Conservation (phyloP, 169 alveolate genomes). For the Cryptosporidium canis region DNA sequence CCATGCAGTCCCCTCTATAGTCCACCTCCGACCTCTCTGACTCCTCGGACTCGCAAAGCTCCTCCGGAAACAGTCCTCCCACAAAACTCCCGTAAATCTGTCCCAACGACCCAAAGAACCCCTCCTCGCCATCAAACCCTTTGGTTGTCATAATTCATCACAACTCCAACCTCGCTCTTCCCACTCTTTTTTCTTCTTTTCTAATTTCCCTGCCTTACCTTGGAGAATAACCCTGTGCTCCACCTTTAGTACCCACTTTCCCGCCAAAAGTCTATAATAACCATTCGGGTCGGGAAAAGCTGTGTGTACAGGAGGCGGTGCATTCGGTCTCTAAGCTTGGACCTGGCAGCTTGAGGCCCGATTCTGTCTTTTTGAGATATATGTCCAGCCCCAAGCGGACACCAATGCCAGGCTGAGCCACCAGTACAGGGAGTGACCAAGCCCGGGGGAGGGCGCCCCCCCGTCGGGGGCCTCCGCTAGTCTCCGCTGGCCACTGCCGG, state of each 20-base stretch:
- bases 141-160: conserved; percentile 9
- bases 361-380: neutral
- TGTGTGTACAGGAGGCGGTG: neutral
- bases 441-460: neutral
- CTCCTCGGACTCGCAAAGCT: neutral
- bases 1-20: too few species aligned
- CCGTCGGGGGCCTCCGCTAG: neutral
- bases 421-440: neutral
- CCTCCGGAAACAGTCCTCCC: neutral
- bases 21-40: neutral
- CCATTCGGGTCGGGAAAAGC: neutral
- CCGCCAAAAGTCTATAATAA: conserved; percentile 3
- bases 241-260: conserved; percentile 26
- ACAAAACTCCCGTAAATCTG: neutral
- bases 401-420: neutral
- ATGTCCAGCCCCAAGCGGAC: neutral
- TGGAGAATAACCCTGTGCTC: too few species aligned
- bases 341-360: too few species aligned
- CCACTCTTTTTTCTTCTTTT: neutral
- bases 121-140: conserved; percentile 5
- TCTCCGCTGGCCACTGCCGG: neutral
- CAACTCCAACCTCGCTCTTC: neutral
- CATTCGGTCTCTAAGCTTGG: neutral
- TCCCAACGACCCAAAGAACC: neutral
- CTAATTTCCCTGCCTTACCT: too few species aligned